Conservation (phyloP, 371 early-diverging fungal species). For the Rhizopus stolonifer region DNA sequence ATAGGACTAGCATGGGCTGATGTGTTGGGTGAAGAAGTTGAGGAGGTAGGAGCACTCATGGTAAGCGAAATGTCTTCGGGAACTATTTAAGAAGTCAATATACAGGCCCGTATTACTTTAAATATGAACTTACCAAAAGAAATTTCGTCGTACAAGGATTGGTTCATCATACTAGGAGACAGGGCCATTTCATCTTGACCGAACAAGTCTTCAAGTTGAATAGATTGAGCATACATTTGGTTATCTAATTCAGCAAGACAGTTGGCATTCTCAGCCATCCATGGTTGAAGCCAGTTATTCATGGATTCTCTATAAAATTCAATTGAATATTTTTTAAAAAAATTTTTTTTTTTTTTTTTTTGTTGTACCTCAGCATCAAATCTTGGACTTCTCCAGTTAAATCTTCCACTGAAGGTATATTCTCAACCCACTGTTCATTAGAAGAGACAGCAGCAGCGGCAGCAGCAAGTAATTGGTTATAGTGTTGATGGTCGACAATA, state of each 20-base stretch:
- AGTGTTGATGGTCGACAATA: conserved; percentile 24
- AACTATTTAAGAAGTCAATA: conserved; percentile 5
- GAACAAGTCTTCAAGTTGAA: conserved; percentile 43
- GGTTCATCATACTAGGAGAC: conserved; percentile 11
- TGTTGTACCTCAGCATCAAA: conserved; percentile 41
- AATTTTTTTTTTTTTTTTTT: conserved; percentile 2
- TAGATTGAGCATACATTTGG: conserved; percentile 36
- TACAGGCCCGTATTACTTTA: background rate
- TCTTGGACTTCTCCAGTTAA: conserved; percentile 48
- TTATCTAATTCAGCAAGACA: conserved; percentile 33
- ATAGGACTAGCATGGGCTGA: conserved; percentile 21
- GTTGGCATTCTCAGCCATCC: conserved; percentile 22
- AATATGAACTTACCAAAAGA: conserved; percentile 38
- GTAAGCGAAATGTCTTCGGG: conserved; percentile 23
- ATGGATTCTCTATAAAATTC: conserved; percentile 26
- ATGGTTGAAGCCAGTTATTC: conserved; percentile 34
- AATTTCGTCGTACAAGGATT: conserved; percentile 44
- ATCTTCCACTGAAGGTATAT: conserved; percentile 32
- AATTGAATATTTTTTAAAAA: conserved; percentile 6
- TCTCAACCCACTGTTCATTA: conserved; percentile 17
- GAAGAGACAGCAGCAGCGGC: conserved; percentile 4
- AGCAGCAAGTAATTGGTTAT: conserved; percentile 26
- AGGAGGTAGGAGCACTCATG: conserved; percentile 26
- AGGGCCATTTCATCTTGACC: conserved; percentile 34
- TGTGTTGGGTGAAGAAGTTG: conserved; percentile 24